phyloP scores from a whole-genome alignment of 345 rosid genomes.

The Gossypioides kirkii region DNA sequence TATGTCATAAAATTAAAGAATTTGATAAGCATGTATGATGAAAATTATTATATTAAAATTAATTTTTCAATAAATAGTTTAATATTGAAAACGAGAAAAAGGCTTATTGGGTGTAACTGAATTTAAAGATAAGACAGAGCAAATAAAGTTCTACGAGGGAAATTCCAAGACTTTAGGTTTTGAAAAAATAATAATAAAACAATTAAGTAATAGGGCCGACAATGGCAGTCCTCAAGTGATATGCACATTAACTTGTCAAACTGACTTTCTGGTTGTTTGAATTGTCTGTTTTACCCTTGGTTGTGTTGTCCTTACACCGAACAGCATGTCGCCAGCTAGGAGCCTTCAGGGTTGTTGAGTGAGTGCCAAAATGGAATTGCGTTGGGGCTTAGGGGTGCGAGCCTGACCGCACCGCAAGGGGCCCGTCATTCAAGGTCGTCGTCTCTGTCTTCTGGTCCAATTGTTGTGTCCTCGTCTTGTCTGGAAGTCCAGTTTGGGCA shows the following conservation, averaged over 20 bases:
- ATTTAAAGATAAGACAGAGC: background rate
- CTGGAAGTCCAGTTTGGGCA: background rate
- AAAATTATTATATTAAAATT: too few relatives aligned
- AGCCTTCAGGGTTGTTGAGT: background rate
- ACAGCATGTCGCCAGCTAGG: background rate
- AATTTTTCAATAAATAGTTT: too few relatives aligned
- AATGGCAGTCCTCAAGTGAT: background rate
- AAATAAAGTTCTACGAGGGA: background rate
- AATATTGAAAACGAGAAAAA: background rate
- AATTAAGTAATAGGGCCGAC: background rate
- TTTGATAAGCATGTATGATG: too few relatives aligned
- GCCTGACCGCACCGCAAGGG: slow-evolving; percentile 19
- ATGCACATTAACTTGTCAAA: background rate
- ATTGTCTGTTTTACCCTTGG: slow-evolving; percentile 8
- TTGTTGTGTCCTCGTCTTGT: background rate
- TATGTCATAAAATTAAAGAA: too few relatives aligned
- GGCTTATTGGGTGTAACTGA: background rate
- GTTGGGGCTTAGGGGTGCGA: slow-evolving; percentile 16
- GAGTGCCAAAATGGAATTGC: background rate
- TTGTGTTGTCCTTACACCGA: background rate
- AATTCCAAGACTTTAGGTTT: background rate
- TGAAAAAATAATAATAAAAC: background rate
- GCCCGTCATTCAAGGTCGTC: slow-evolving; percentile 9
- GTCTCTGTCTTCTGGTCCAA: background rate
- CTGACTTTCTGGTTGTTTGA: background rate